Percentiles rank a stretch among this genome's conserved stretches.
Conservation (phyloP, 805 yeast species). For the Ogataea pilisensis region DNA sequence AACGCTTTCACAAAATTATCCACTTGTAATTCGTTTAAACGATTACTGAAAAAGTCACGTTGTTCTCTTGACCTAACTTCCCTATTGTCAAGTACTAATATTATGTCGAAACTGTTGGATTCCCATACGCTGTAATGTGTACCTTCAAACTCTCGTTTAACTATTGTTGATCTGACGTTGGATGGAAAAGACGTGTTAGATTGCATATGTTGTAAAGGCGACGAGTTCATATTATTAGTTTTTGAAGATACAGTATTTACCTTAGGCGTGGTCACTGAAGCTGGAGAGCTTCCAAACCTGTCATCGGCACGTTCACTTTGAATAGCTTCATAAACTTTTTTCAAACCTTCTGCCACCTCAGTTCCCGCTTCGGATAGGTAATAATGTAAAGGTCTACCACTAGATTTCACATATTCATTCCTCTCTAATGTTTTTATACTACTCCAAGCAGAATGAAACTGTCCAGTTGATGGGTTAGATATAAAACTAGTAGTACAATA, state of each 20-base stretch:
- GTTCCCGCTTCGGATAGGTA: conserved; percentile 67
- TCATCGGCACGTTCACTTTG: conserved; percentile 3
- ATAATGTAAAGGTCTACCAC: conserved; percentile 59
- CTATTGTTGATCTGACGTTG: neutral
- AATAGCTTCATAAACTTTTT: conserved; percentile 37
- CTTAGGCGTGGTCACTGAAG: too few relatives aligned
- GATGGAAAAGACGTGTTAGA: neutral
- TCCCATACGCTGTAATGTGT: conserved; percentile 56
- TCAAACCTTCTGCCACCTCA: conserved; percentile 54
- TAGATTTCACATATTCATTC: conserved; percentile 51
- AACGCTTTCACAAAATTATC: conserved; percentile 52
- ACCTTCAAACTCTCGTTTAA: conserved; percentile 5
- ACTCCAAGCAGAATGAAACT: conserved; percentile 73
- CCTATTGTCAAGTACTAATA: conserved; percentile 71
- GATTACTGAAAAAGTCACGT: conserved; percentile 62
- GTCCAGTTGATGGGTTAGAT: conserved; percentile 55
- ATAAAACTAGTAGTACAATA: conserved; percentile 57
- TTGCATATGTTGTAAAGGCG: neutral
- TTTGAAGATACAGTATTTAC: too few relatives aligned
- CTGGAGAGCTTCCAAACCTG: conserved; percentile 12
- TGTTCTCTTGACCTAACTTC: conserved; percentile 70
- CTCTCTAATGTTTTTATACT: conserved; percentile 59
- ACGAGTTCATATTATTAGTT: too few relatives aligned
- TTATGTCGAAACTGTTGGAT: conserved; percentile 52
- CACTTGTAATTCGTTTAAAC: conserved; percentile 47